Percentiles rank a stretch among this genome's conserved stretches.
These are phyloP conservation scores for Malus hybrid DNA, from an alignment of 331 rosid genomes.

Conservation along the genomic window DNA sequence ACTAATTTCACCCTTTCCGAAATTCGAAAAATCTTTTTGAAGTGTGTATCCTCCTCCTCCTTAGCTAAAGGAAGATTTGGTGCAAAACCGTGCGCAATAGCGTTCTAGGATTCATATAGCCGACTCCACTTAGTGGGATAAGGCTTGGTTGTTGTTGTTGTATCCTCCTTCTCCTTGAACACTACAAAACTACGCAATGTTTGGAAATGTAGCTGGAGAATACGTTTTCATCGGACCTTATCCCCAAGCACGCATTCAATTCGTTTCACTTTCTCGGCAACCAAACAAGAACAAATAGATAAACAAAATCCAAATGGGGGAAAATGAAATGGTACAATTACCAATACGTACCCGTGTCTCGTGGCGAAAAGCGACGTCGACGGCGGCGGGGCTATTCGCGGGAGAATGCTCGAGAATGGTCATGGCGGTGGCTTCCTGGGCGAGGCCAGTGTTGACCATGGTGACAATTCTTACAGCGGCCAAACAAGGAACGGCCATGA, in stretches of 20 bases:
- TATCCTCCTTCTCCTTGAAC: background rate
- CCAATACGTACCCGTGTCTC: conserved; percentile 36
- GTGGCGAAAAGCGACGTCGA: conserved; percentile 28
- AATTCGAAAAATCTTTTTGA: background rate
- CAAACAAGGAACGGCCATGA: conserved; percentile 16
- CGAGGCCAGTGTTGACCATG: conserved; percentile 38
- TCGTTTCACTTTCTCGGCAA: background rate
- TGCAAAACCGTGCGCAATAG: no score
- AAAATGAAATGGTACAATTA: background rate
- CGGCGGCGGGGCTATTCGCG: background rate
- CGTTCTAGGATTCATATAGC: no score
- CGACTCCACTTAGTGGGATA: no score
- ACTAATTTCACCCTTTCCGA: background rate
- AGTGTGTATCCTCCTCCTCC: background rate
- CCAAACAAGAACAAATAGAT: background rate
- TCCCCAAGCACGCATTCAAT: background rate
- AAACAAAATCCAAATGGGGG: background rate
- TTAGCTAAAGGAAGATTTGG: no score
- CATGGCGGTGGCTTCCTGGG: conserved; percentile 46
- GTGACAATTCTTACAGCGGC: conserved; percentile 33
- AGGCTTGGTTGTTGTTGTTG: no score
- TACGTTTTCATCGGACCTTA: background rate
- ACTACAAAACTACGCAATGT: background rate
- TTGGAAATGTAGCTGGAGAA: background rate
- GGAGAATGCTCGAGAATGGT: conserved; percentile 28